These are phyloP conservation scores for Globisporangium orthogonon DNA, from an alignment of 352 stramenopile genomes.

Conservation along the genomic window DNA sequence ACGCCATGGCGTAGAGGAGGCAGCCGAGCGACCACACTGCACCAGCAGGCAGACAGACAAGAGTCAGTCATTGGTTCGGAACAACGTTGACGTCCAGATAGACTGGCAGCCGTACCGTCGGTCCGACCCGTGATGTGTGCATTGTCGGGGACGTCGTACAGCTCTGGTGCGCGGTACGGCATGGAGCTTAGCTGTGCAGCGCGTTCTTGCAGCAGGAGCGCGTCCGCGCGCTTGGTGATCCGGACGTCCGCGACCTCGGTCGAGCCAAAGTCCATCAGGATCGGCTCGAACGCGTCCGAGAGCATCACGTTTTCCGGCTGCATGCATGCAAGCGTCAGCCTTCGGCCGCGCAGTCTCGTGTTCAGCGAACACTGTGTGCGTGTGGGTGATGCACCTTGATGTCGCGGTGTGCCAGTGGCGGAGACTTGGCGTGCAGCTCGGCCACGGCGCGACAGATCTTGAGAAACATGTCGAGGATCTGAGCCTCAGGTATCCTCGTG, in stretches of 20 bases:
- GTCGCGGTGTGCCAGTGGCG: conserved; percentile 77
- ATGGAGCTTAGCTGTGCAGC: conserved; percentile 84
- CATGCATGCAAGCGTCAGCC: not conserved
- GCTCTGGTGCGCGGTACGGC: conserved; percentile 81
- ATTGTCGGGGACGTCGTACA: conserved; percentile 82
- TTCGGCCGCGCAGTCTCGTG: not conserved
- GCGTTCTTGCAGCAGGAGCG: conserved; percentile 77
- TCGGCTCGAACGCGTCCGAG: conserved; percentile 60
- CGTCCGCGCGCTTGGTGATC: conserved; percentile 68
- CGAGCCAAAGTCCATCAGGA: conserved; percentile 89
- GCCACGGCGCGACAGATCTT: conserved; percentile 76
- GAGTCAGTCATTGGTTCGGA: not conserved
- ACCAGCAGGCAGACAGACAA: not conserved
- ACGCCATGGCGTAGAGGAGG: conserved; percentile 84
- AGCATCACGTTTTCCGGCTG: conserved; percentile 88
- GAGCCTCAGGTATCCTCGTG: conserved; percentile 48
- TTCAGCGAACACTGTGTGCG: too few species aligned
- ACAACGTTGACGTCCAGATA: not conserved
- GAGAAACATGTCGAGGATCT: conserved; percentile 79
- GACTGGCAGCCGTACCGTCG: conserved; percentile 32
- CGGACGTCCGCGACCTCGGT: conserved; percentile 51
- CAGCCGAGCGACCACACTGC: conserved; percentile 87
- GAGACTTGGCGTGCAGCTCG: conserved; percentile 66
- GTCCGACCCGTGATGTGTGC: conserved; percentile 64
- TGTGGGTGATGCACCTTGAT: conserved; percentile 52